Base-by-base conservation (phyloP, 352 stramenopile species). In the Globisporangium camurandrum region DNA sequence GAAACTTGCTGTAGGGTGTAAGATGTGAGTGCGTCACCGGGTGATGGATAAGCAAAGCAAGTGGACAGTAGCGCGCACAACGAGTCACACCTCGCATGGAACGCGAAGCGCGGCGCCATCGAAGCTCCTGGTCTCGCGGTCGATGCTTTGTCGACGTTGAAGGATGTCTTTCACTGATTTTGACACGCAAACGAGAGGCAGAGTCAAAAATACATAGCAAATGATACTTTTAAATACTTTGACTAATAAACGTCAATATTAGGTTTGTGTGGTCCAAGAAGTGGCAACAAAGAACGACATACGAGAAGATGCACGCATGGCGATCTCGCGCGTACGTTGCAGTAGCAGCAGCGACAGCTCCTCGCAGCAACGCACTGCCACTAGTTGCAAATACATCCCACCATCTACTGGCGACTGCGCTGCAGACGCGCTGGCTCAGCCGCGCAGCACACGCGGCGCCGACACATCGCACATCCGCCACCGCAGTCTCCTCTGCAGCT, bases 1-100 rank as follows among this genome's bases (percentile, higher is more conserved):
- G 77, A 54, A 88, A 86, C 56, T 92, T 92, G 56, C 81, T 92
- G 56, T 24, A 19, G 6, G n/a, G 12, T 7, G 23, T 7, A 9
- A 11, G 20, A 7, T 16, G 39, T 5, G 39, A 24, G 1, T 30
- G 1, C 34, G 16, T 50, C 42, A 27, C n/a, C n/a, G 42, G 23
- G 41, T 10, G 14, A 27, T 19, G 30, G 19, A 8, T 19, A 20
- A 0, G 16, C 17, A 22, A 5, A 26, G 19, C 24, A 23, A 16
- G 10, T 23, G 19, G 6, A 27, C 22, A 50, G 28, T 26, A 28
- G 4, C 9, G 8, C 20, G 14, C 9, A n/a, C 4, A 43, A 14
- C 51, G 9, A 31, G 16, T 39, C 41, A 19, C 34, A 76, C 70
- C 70, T 82, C 17, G 68, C 52, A 37, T 71, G 68, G 61, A 73